Evolutionary conservation across 2,329 filamentous ascomycete species (phyloP), one percentile per base, ranked within the genome.

Genomic region (Lizonia empirigonia): DNA sequence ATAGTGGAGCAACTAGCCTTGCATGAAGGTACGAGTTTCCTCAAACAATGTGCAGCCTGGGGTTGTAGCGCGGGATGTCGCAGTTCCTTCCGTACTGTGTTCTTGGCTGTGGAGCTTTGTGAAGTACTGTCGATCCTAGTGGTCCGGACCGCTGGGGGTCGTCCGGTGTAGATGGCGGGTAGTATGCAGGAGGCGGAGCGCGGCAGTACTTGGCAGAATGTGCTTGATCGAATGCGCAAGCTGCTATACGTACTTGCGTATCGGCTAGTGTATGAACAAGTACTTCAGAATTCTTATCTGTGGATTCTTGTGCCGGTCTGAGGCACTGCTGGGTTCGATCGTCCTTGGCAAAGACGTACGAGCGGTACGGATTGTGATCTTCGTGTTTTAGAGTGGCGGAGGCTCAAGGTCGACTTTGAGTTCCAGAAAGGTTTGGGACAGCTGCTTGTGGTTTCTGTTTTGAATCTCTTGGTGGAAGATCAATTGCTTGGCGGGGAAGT

Each of bases 61-160:
- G 29, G 59, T 42, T 64, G 60, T 55, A 58, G 67, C 62, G 65
- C 56, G 65, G 67, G 62, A 65, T 63, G 67, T 69, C 58, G 63
- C 68, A 68, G 63, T 54, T 55, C 50, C 44, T 54, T 59, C 56
- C 47, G 57, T 51, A 54, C 50, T 55, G 55, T 44, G 40, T 15
- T 44, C 62, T 63, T 65, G 62, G 62, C 57, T 46, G 35, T 45
- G 51, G 48, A 50, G 50, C 55, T 58, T 45, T 53, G 44, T 32
- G 35, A 35, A 39, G 51, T 44, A 38, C 50, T 39, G 36, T 45
- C 41, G 48, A 56, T 64, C 51, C 34, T 56, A 62, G 48, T 60
- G 56, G 60, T 59, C 48, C 53, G 58, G 54, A 34, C 53, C 37
- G 50, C 35, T 47, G 48, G 40, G 23, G 47, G 48, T 46, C 45